Evolutionary conservation across 108 stramenopile genomes (phyloP), one percentile per base, ranked within the genome.

Genomic region (Hondaea fermentalgiana): DNA sequence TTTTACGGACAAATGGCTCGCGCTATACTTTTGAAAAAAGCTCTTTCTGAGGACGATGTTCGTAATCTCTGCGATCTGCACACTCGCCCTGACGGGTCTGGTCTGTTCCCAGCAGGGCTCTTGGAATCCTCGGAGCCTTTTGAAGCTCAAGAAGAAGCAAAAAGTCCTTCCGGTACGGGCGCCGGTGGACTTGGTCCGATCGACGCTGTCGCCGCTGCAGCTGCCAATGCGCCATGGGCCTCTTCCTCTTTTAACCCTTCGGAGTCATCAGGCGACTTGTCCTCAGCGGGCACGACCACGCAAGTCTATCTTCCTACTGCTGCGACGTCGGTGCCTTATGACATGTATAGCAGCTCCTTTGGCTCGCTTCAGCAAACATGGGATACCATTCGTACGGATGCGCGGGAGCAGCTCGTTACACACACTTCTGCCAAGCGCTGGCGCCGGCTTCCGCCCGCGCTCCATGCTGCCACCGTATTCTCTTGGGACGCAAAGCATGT

Each of bases 401-500:
- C 51, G 6, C 76, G 76, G 10, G 51, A 53, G 28, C 19, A 47
- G 43, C 19, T 53, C 23, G 76, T 53, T 1, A 16, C n/a, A 23
- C 45, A 23, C n/a, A 45, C 76, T 35, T 6, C 10, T 6, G 76
- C 76, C 6, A 35, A 6, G 25, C 49, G 19, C 19, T 83, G 76
- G 76, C 19, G 16, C n/a, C 45, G 76, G 44, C 76, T 83, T 12
- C 76, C 76, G 6, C 17, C 49, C 10, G 51, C 19, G 2, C 76
- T 83, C 1, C 51, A 83, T 23, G 23, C 10, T 12, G 28, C 45
- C 8, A 83, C 51, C 45, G 25, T 35, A 12, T 83, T 83, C 51
- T 47, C 76, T 25, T 83, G 76, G 76, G 76, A 83, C 3, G 76
- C 76, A 10, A 47, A 83, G 76, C 51, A 83, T 23, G 76, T 83